Evolutionary conservation across 1,284 basidiomycete species (phyloP), one percentile per base, ranked within the genome.

Genomic region (Leccinum griseonigrum): DNA sequence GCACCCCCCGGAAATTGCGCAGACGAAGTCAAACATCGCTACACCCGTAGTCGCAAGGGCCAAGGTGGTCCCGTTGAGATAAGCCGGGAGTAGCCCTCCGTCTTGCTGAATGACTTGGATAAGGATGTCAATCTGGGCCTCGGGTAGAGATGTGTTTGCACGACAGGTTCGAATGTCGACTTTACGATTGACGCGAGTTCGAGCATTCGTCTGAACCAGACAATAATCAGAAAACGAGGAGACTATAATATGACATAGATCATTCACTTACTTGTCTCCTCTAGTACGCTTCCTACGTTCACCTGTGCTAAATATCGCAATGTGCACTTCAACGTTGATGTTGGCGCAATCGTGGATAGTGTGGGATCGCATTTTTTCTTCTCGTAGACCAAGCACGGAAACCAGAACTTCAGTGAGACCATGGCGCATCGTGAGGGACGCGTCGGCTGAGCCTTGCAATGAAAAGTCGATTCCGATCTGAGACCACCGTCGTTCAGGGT

Each of bases 141-240:
- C 7, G 97, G 97, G 76, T 97, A 98, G 56, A 98, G 83, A 66
- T 85, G 85, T 1, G 91, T 91, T 73, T 96, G 92, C 46, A 99
- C 85, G 58, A 97, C 94, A 50, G 96, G 94, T 72, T 98, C 95
- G 70, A 99, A 98, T 0, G 97, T 98, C 40, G 93, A 90, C 76
- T 94, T 91, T 66, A 99, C 88, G 13, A 89, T 87, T 1, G 92
- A 83, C 2, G 90, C 92, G 63, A 98, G 83, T 76, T 99, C 97
- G 61, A 94, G 81, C 60, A 94, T 84, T 22, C 95, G 93, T 75
- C 97, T 98, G 57, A 62, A 31, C 4, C 46, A 57, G 36, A 36
- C 2, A 13, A 40, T 26, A n/a, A 26, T 70, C 22, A 66, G 62
- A 16, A 40, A 6, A 53, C 16, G 32, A 28, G 9, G 97, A 84